These are phyloP conservation scores for Candida neerlandica DNA, from an alignment of 1,139 yeast species.

Conservation along the genomic window DNA sequence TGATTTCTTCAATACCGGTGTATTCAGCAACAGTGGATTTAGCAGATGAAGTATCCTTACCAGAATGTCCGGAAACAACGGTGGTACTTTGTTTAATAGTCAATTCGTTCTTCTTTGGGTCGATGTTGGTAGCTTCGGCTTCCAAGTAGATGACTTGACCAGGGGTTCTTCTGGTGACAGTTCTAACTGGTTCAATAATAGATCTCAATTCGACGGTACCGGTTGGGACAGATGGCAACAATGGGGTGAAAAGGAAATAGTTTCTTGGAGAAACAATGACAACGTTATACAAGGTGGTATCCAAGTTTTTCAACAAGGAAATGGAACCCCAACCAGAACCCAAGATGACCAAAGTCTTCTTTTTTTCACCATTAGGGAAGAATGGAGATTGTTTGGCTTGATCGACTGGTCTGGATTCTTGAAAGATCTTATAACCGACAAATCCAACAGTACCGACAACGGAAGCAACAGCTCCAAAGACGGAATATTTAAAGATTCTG, in stretches of 20 bases:
- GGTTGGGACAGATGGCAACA: constrained; percentile 91
- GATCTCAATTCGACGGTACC: constrained; percentile 92
- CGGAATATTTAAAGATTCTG: constrained; percentile 33
- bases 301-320: constrained; percentile 78
- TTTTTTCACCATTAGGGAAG: constrained; percentile 69
- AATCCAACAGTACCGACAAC: constrained; percentile 46
- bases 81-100: constrained; percentile 59
- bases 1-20: constrained; percentile 45
- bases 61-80: constrained; percentile 54
- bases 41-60: constrained; percentile 54
- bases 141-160: constrained; percentile 86
- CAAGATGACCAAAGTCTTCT: constrained; percentile 84
- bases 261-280: constrained; percentile 91
- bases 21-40: constrained; percentile 49
- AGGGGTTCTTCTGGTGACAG: constrained; percentile 65
- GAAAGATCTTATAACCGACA: constrained; percentile 57
- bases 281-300: constrained; percentile 84
- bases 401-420: constrained; percentile 61
- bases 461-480: constrained; percentile 29
- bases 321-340: constrained; percentile 97
- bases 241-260: constrained; percentile 91
- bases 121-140: constrained; percentile 87
- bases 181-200: constrained; percentile 82
- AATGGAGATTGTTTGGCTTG: constrained; percentile 60
- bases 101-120: constrained; percentile 51